These are phyloP conservation scores for Wickerhamiella sergipiensis DNA, from an alignment of 805 yeast genomes.

Conservation along the genomic window DNA sequence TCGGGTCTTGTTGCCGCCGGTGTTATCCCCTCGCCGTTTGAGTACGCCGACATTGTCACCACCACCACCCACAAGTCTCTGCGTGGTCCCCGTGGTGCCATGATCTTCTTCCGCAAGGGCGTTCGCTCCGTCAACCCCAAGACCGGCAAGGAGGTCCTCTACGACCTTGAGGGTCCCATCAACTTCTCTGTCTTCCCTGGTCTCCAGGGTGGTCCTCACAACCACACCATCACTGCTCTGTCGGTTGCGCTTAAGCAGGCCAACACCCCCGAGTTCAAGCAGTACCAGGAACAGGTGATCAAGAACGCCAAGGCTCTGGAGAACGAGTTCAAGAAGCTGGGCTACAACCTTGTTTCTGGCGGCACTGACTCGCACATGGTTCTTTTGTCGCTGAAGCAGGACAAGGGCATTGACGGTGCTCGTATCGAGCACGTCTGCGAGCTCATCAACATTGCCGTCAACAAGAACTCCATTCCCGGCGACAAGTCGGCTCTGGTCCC, in stretches of 20 bases:
- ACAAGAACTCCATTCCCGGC: slow-evolving; percentile 93
- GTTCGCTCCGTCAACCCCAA: slow-evolving; percentile 53
- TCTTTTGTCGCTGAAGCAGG: slow-evolving; percentile 65
- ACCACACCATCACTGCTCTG: slow-evolving; percentile 91
- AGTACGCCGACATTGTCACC: slow-evolving; percentile 88
- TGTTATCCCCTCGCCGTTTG: slow-evolving; percentile 85
- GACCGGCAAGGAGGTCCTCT: slow-evolving; percentile 74
- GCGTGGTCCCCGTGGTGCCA: slow-evolving; percentile 98
- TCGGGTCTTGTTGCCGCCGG: slow-evolving; percentile 94
- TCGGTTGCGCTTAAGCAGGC: slow-evolving; percentile 94
- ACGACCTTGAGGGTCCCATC: slow-evolving; percentile 81
- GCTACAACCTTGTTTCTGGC: slow-evolving; percentile 68
- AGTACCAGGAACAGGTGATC: slow-evolving; percentile 73
- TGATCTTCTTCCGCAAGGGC: slow-evolving; percentile 95
- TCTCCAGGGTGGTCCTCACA: slow-evolving; percentile 99
- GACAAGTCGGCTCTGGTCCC: slow-evolving; percentile 94
- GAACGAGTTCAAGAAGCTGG: slow-evolving; percentile 44
- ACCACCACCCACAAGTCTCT: slow-evolving; percentile 96
- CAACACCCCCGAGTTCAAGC: slow-evolving; percentile 70
- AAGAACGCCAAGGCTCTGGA: slow-evolving; percentile 73
- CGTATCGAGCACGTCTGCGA: slow-evolving; percentile 85
- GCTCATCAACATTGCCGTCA: slow-evolving; percentile 82
- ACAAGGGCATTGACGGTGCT: slow-evolving; percentile 79
- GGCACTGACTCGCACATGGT: slow-evolving; percentile 95
- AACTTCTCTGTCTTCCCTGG: slow-evolving; percentile 98